Evolutionary conservation across 345 rosid genomes (phyloP).

Genomic region (sweet orange (Citrus sinensis)): DNA sequence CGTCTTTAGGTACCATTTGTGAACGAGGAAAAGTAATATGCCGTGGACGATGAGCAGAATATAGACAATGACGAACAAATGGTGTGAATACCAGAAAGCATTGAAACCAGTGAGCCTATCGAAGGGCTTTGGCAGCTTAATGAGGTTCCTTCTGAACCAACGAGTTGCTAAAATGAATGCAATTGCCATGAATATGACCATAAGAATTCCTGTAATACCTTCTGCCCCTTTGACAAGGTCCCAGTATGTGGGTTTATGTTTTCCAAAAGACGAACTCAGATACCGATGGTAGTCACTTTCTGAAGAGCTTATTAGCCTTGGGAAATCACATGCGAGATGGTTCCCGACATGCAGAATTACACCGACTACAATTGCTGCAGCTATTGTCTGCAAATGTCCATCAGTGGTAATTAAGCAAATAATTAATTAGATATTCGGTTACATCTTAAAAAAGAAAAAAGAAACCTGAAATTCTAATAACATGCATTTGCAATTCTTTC

Average conservation of each 20-base stretch:
- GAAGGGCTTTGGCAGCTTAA: constrained; percentile 83
- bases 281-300: constrained; percentile 14
- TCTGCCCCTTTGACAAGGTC: constrained; percentile 60
- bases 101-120: constrained; percentile 92
- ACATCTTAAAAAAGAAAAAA: no score
- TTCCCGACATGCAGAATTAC: constrained; percentile 72
- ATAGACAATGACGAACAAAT: constrained; percentile 70
- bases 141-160: constrained; percentile 68
- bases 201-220: constrained; percentile 80
- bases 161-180: constrained; percentile 85
- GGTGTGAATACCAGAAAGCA: constrained; percentile 99
- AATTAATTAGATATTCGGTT: neutral
- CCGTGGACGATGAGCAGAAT: constrained; percentile 74
- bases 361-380: constrained; percentile 86
- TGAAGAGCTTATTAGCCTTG: constrained; percentile 51
- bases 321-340: constrained; percentile 92
- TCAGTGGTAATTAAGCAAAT: neutral
- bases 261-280: constrained; percentile 53
- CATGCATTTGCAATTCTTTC: neutral
- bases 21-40: constrained; percentile 60
- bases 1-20: constrained; percentile 77
- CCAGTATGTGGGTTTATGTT: constrained; percentile 54
- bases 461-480: neutral
- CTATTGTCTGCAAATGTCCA: constrained; percentile 60
- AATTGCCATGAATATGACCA: constrained; percentile 67